Base-by-base conservation (phyloP, 2,329 filamentous ascomycete genomes). In the Trichoderma oligosporum region DNA sequence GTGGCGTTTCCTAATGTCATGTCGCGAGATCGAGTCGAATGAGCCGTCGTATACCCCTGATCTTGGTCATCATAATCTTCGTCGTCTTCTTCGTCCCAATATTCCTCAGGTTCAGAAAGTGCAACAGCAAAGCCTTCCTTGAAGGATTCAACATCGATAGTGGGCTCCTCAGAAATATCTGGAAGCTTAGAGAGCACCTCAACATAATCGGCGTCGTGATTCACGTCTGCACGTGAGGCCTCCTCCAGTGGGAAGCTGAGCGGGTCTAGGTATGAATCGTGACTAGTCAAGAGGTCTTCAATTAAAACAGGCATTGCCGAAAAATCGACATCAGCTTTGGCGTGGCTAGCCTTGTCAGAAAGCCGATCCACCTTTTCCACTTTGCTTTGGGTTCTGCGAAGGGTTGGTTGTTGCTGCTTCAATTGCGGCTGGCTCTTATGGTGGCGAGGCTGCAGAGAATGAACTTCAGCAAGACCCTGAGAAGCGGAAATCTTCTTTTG, bases 11-110 rank as follows among this genome's bases (percentile, higher is more conserved):
- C 73, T 4, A 77, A 78, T 8, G 79, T 83, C 64, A 80, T 74
- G 63, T 83, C 81, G 42, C 89, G 88, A 49, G 91, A 89, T 20
- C 84, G 82, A 62, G 85, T 84, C 9, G 89, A 91, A 64, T 87
- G 85, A 36, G 89, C 85, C 2, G 90, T 94, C 22, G 85, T 86
- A 57, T 89, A 89, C 20, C 88, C 92, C 58, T 87, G 87, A 25
- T 74, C 71, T 39, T 75, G 71, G 64, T 83, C 81, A 42, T 84
- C 81, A 61, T 81, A 82, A 38, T 76, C 78, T 61, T 91, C 89
- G 11, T 89, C 88, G 24, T 93, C 87, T 14, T 88, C 87, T 16
- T 91, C 88, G 14, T 89, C 86, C 86, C 86, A 91, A 65, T 86
- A 88, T 68, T 91, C 88, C 64, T 90, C 87, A 0, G 79, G 65